Evolutionary conservation across 2,329 filamentous ascomycete genomes (phyloP).

Genomic region (Hortaea werneckii): DNA sequence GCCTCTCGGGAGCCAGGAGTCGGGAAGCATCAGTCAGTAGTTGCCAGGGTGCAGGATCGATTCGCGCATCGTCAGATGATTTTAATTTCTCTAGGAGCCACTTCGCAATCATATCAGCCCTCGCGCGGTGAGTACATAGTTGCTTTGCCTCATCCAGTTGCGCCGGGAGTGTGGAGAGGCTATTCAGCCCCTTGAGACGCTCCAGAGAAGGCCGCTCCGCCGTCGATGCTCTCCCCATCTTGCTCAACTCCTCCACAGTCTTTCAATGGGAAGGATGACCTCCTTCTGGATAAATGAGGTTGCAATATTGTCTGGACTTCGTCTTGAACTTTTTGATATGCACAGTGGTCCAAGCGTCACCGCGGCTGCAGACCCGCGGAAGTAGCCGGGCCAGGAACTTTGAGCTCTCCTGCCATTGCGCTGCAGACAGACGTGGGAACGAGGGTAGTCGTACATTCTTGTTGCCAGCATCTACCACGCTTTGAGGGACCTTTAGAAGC

Average conservation of each 20-base stretch:
- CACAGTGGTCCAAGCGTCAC: neutral
- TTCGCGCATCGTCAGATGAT: slow-evolving; percentile 31
- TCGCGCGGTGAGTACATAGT: slow-evolving; percentile 21
- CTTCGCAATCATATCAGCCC: slow-evolving; percentile 52
- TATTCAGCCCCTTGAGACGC: slow-evolving; percentile 29
- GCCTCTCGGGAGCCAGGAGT: slow-evolving; percentile 57
- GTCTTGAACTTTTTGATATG: slow-evolving; percentile 6
- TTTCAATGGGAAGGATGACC: neutral
- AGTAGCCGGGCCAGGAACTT: neutral
- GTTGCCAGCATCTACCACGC: too few species aligned
- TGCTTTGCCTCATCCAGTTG: slow-evolving; percentile 19
- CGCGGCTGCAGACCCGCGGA: neutral
- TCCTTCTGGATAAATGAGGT: too few species aligned
- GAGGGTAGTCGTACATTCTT: too few species aligned
- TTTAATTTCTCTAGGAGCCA: slow-evolving; percentile 56
- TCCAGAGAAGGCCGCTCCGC: slow-evolving; percentile 23
- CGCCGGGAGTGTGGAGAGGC: slow-evolving; percentile 12
- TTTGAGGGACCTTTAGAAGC: too few species aligned
- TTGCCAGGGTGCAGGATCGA: slow-evolving; percentile 42
- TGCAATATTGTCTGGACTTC: neutral
- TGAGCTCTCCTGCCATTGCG: neutral
- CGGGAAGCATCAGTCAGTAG: slow-evolving; percentile 52
- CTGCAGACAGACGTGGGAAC: neutral
- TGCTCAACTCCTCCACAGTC: neutral
- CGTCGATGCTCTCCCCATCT: neutral